Conservation (phyloP, 2,329 filamentous ascomycete genomes). For the Penicillium sp. region DNA sequence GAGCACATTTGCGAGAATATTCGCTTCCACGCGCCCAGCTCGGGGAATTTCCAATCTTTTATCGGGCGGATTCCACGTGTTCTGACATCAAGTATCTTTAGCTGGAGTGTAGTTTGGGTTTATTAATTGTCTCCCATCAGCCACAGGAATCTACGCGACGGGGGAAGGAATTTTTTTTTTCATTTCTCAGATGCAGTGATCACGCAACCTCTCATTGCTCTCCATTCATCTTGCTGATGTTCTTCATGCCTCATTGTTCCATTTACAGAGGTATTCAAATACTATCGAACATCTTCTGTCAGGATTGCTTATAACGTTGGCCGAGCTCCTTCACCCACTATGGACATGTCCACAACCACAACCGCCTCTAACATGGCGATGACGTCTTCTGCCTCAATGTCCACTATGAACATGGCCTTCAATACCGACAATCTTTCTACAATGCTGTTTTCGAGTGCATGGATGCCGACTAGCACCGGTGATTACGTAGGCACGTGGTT, state of each 20-base stretch:
- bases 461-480: slow-evolving; percentile 4
- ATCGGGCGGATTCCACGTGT: background rate
- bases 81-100: background rate
- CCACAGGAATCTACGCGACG: background rate
- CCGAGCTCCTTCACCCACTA: background rate
- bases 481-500: slow-evolving; percentile 6
- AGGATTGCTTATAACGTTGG: background rate
- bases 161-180: background rate
- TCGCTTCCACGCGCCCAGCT: background rate
- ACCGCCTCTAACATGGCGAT: slow-evolving; percentile 2
- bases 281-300: background rate
- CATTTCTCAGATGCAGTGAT: background rate
- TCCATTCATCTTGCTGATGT: background rate
- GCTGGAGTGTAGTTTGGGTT: background rate
- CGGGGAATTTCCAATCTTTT: background rate
- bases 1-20: slow-evolving; percentile 12
- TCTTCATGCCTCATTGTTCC: background rate
- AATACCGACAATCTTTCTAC: slow-evolving; percentile 5
- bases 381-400: background rate
- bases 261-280: background rate
- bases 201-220: background rate
- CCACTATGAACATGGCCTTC: slow-evolving; percentile 7
- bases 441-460: slow-evolving; percentile 2
- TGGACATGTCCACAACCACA: slow-evolving; percentile 4
- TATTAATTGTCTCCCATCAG: background rate